Evolutionary conservation across 352 stramenopile species (phyloP).

Genomic region (Phytophthora vignae): DNA sequence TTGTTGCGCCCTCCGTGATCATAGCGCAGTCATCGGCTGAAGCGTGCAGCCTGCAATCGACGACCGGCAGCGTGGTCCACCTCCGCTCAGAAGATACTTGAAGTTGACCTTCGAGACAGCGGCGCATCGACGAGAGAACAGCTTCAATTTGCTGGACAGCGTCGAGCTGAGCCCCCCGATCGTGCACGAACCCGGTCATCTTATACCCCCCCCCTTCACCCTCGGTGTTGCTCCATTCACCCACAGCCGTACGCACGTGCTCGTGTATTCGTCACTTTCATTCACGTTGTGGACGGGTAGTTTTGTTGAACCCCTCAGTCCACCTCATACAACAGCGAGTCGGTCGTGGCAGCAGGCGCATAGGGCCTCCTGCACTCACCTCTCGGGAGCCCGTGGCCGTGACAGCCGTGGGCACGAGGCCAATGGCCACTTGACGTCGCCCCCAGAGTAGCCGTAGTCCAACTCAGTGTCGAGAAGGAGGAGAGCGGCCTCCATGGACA

Average conservation of each 20-base stretch:
- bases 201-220: too few relatives aligned
- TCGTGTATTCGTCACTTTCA: too few relatives aligned
- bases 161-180: too few relatives aligned
- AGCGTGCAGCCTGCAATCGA: not conserved
- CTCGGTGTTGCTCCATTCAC: too few relatives aligned
- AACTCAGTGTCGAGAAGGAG: slow-evolving; percentile 7
- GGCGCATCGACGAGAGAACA: not conserved
- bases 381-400: not conserved
- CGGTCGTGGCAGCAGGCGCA: slow-evolving; percentile 2
- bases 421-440: not conserved
- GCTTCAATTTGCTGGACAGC: too few relatives aligned
- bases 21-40: not conserved
- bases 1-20: not conserved
- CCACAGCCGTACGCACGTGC: too few relatives aligned
- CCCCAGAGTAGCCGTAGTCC: not conserved
- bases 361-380: not conserved
- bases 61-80: not conserved
- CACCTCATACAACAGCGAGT: not conserved
- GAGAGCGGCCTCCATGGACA: not conserved
- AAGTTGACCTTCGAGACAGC: not conserved
- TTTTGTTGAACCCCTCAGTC: too few relatives aligned
- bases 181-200: too few relatives aligned
- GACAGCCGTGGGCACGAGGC: not conserved
- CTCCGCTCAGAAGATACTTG: not conserved
- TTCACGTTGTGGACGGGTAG: too few relatives aligned